phyloP scores from a whole-genome alignment of 257 asterid genomes.

The Przewalskia tangutica region DNA sequence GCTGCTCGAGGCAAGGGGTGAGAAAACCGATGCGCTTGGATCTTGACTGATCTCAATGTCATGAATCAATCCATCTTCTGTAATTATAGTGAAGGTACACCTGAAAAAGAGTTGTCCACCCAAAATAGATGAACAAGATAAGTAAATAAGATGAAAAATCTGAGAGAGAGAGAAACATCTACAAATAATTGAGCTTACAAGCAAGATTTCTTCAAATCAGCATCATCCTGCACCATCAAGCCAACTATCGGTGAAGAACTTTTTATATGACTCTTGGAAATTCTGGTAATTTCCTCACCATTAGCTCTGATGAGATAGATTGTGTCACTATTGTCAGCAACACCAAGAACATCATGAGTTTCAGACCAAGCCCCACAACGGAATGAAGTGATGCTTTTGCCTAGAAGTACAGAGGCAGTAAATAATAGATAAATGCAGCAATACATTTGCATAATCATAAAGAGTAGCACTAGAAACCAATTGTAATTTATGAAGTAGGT shows the following conservation, averaged over 20 bases:
- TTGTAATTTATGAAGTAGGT: not conserved
- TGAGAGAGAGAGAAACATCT: slow-evolving; percentile 9
- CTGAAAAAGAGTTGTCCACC: slow-evolving; percentile 33
- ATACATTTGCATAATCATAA: not conserved
- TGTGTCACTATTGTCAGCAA: slow-evolving; percentile 64
- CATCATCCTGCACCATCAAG: slow-evolving; percentile 54
- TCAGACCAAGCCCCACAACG: slow-evolving; percentile 89
- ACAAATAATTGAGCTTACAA: slow-evolving; percentile 40
- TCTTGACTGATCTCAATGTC: slow-evolving; percentile 80
- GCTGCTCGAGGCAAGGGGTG: slow-evolving; percentile 34
- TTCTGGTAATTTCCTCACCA: slow-evolving; percentile 88
- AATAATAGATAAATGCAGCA: not conserved
- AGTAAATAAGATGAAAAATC: slow-evolving; percentile 14
- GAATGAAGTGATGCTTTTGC: slow-evolving; percentile 41
- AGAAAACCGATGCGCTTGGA: slow-evolving; percentile 61
- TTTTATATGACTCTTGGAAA: slow-evolving; percentile 56
- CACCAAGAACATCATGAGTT: slow-evolving; percentile 83
- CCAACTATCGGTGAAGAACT: slow-evolving; percentile 59
- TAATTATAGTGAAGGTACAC: slow-evolving; percentile 68
- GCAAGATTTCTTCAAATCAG: slow-evolving; percentile 46
- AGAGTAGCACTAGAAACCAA: not conserved
- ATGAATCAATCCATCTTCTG: slow-evolving; percentile 77
- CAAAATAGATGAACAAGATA: slow-evolving; percentile 15
- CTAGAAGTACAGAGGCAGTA: slow-evolving; percentile 24
- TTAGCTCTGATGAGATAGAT: slow-evolving; percentile 65